phyloP scores from a whole-genome alignment of 805 yeast genomes.

The Zygoascus tannicola region DNA sequence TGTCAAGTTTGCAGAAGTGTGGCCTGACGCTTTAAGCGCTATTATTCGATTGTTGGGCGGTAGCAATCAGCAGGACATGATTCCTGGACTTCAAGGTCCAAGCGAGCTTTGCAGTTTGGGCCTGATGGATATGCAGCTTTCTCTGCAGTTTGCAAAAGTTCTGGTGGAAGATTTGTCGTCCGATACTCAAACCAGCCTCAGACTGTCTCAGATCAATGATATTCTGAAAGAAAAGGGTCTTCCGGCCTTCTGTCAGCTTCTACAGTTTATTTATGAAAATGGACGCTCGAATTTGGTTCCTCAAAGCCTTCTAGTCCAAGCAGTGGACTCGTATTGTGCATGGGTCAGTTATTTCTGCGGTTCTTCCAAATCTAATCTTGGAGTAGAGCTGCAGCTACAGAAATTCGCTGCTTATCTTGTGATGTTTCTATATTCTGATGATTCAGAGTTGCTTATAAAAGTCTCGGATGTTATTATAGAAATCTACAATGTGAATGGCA shows the following conservation, averaged over 20 bases:
- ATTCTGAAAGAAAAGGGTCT: not conserved
- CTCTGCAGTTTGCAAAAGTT: conserved; percentile 19
- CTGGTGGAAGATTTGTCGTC: conserved; percentile 22
- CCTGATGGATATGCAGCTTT: conserved; percentile 7
- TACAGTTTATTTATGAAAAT: not conserved
- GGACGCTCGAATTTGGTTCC: not conserved
- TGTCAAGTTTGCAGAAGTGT: conserved; percentile 30
- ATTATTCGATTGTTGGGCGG: not conserved
- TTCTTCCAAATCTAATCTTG: not conserved
- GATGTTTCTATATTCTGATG: conserved; percentile 8
- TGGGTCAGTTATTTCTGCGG: conserved; percentile 4
- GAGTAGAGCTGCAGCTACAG: not conserved
- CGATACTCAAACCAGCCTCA: not conserved
- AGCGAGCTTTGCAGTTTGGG: not conserved
- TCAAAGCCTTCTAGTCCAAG: not conserved
- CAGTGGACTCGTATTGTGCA: not conserved
- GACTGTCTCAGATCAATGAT: conserved; percentile 1
- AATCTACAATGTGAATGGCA: conserved; percentile 7
- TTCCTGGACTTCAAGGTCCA: not conserved
- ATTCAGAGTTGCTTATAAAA: conserved; percentile 11
- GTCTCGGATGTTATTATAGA: conserved; percentile 13
- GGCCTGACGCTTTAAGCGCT: conserved; percentile 25
- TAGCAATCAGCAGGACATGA: not conserved
- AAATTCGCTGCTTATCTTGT: conserved; percentile 2
- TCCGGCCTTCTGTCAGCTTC: conserved; percentile 1